phyloP scores from a whole-genome alignment of 75 land plant species.

The Picea glauca region DNA sequence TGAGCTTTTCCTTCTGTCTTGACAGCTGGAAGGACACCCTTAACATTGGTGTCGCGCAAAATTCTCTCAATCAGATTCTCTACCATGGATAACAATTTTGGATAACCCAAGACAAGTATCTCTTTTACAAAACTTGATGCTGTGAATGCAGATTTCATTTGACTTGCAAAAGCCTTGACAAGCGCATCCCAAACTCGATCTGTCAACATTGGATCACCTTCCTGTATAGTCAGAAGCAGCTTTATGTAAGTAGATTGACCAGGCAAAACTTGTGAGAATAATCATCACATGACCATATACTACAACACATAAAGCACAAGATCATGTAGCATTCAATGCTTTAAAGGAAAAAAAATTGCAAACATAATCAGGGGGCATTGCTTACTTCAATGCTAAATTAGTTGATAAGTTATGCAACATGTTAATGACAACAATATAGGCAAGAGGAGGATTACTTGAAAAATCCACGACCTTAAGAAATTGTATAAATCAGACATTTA shows the following conservation, averaged over 20 bases:
- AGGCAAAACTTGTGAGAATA: background rate
- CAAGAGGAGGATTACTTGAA: too few relatives aligned
- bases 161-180: constrained; percentile 89
- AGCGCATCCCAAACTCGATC: constrained; percentile 95
- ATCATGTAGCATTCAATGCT: background rate
- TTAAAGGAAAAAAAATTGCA: background rate
- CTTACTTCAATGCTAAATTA: too few relatives aligned
- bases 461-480: too few relatives aligned
- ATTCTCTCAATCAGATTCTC: constrained; percentile 85
- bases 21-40: constrained; percentile 85
- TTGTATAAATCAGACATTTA: too few relatives aligned
- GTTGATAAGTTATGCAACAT: too few relatives aligned
- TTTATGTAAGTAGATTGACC: background rate
- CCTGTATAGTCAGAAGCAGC: constrained; percentile 33
- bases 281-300: background rate
- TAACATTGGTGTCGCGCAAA: constrained; percentile 83
- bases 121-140: constrained; percentile 98
- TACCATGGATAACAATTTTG: constrained; percentile 75
- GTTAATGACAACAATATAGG: too few relatives aligned
- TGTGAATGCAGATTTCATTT: constrained; percentile 94
- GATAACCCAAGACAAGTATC: constrained; percentile 79
- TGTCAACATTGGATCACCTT: constrained; percentile 83
- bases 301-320: background rate
- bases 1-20: constrained; percentile 75
- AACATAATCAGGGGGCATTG: background rate